Base-by-base conservation (phyloP, 148 eudicot genomes). In the Mesembryanthemum crystallinum region DNA sequence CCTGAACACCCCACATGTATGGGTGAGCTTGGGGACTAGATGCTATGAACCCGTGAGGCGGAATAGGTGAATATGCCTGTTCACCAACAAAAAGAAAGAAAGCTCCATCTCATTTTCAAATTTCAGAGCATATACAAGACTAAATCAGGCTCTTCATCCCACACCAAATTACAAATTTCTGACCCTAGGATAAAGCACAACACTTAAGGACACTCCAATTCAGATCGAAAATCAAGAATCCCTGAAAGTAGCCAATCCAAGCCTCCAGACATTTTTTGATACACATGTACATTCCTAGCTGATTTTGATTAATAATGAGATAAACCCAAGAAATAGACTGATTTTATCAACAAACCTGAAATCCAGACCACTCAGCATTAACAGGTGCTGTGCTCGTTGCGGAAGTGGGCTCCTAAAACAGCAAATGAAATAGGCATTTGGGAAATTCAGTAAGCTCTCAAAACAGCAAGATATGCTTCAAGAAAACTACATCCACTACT, bases 1-100 rank as follows among this genome's bases (percentile, higher is more conserved):
- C 99, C 98, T 96, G 99, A 82, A 95, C 97, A 81, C 99, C 96
- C 99, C 99, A 96, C 99, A 96, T 91, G 62, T 96, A 96, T 72
- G 99, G 98, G 76, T 91, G 99, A 42, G 93, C 88, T 89, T 96
- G 99, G 59, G 99, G 95, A 75, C 86, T 91, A 9, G 98, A 88
- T 45, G 98, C 95, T 86, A 92, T 37, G 85, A 73, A 91, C 25
- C 95, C 98, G 82, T 80, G 98, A 27, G 99, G 94, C 67, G 97
- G 98, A 81, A 96, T 85, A 24, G 97, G 97, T 84, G 99, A 88
- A 89, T 96, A 92, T 21, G 93, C 94, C 99, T 92, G 91, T 82
- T 32, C 18, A 80, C 49, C 70, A 61, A 77, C 64, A 73, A 82
- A 20, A 25, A 74, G 9, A 76, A 76, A 75, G 42, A 71, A 58